phyloP scores from a whole-genome alignment of 2,329 filamentous ascomycete species.

The Chrysosporium keratinophilum region DNA sequence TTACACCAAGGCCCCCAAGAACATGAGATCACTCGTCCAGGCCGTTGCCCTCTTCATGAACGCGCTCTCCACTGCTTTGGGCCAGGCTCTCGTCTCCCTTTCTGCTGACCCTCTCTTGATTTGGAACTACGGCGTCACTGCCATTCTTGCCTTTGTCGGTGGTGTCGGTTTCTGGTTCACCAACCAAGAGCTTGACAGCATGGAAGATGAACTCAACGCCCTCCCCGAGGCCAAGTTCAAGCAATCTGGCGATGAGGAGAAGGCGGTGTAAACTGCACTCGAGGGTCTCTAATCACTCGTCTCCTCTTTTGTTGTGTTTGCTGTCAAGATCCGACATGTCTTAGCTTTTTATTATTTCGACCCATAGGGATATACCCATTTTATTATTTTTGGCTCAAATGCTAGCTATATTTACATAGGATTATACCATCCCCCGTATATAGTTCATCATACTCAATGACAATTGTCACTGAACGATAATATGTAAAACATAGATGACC shows the following conservation, averaged over 20 bases:
- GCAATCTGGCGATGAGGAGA: neutral
- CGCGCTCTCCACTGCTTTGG: slow-evolving; percentile 58
- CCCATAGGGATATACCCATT: neutral
- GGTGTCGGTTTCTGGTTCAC: slow-evolving; percentile 58
- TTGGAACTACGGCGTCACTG: slow-evolving; percentile 60
- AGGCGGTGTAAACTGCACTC: neutral
- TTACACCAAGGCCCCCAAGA: slow-evolving; percentile 65
- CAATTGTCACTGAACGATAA: neutral
- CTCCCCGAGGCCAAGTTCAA: slow-evolving; percentile 14
- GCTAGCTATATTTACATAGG: neutral
- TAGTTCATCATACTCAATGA: neutral
- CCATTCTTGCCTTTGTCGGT: slow-evolving; percentile 52
- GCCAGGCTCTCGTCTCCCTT: slow-evolving; percentile 56
- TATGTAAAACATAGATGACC: neutral
- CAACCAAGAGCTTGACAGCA: slow-evolving; percentile 53
- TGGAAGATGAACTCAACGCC: slow-evolving; percentile 58
- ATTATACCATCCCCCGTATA: slow-evolving; percentile 1
- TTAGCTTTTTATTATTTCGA: neutral
- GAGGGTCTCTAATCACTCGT: neutral
- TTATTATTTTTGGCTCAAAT: neutral
- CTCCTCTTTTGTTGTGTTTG: neutral
- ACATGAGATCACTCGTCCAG: slow-evolving; percentile 68
- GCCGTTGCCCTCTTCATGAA: slow-evolving; percentile 61
- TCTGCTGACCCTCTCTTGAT: slow-evolving; percentile 55
- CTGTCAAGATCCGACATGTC: neutral